A percentile compares a stretch with the other conserved stretches of the same genome.
Conservation (phyloP, 805 yeast genomes). For the Lachancea nothofagi region DNA sequence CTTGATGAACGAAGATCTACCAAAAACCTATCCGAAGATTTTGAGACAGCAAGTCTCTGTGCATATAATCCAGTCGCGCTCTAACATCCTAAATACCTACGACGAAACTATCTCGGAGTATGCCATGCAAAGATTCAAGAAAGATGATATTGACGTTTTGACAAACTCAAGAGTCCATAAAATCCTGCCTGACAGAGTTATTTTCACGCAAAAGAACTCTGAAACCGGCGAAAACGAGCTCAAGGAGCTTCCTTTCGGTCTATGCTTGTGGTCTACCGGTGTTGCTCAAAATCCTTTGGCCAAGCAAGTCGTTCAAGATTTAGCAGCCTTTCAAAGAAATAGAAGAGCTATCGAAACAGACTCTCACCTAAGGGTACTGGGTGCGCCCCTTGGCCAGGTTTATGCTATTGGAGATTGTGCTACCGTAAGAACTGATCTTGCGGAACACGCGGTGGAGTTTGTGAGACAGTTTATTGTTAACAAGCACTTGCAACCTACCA, state of each 20-base stretch:
- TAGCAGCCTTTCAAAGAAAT: slow-evolving; percentile 48
- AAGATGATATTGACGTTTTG: slow-evolving; percentile 56
- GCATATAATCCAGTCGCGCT: slow-evolving; percentile 63
- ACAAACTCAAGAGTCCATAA: slow-evolving; percentile 60
- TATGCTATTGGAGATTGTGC: slow-evolving; percentile 72
- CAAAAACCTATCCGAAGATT: slow-evolving; percentile 51
- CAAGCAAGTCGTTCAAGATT: slow-evolving; percentile 44
- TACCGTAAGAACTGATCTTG: slow-evolving; percentile 55
- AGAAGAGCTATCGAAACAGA: slow-evolving; percentile 73
- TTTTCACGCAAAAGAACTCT: slow-evolving; percentile 46
- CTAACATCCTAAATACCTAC: slow-evolving; percentile 62
- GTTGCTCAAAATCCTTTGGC: slow-evolving; percentile 63
- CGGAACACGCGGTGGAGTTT: slow-evolving; percentile 49
- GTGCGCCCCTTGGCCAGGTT: slow-evolving; percentile 61
- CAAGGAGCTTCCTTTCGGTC: slow-evolving; percentile 56
- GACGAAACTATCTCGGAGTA: slow-evolving; percentile 60
- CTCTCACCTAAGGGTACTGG: slow-evolving; percentile 62
- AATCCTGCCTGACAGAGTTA: slow-evolving; percentile 50
- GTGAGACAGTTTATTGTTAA: slow-evolving; percentile 43
- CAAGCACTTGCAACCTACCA: slow-evolving; percentile 36
- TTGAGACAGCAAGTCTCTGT: slow-evolving; percentile 59
- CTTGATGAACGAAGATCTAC: slow-evolving; percentile 58
- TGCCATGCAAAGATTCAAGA: slow-evolving; percentile 57
- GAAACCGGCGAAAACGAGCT: slow-evolving; percentile 37
- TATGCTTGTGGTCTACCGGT: slow-evolving; percentile 74